Base-by-base conservation (phyloP, 2,329 filamentous ascomycete genomes). In the Elsinoe fawcettii region DNA sequence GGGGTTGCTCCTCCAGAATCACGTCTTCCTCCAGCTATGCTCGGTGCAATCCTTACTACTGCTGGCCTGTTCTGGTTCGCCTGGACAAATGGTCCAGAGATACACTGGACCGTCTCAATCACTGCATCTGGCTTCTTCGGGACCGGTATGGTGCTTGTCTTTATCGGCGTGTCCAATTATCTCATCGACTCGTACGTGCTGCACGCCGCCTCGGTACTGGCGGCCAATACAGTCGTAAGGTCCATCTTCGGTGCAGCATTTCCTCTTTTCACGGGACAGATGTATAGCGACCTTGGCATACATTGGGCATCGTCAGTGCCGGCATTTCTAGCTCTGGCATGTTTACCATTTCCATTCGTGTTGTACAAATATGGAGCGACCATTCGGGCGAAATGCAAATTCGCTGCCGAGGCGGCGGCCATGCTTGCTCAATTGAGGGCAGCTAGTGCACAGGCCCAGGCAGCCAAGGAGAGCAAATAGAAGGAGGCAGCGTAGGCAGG, bases 211-310 rank as follows among this genome's bases (percentile, higher is more conserved):
- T 88, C 84, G 0, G 86, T 85, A 0, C 74, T 91, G 8, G 87
- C 88, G 1, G 86, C 86, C 47, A 89, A 91, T 71, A 87, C 87
- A 0, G 86, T 95, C 66, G 73, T 95, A 34, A 84, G 90, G 63
- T 91, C 87, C 0, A 75, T 90, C 7, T 86, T 85, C 60, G 89
- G 87, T 61, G 87, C 88, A 1, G 83, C 79, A 1, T 93, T 95
- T 75, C 89, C 89, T 0, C 78, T 93, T 1, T 93, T 93, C 68
- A 83, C 86, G 0, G 78, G 75, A 1, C 84, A 88, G 65, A 88
- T 78, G 75, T 78, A 77, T 63, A 59, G 60, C 43, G 58, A 62
- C 1, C 64, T 72, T 1, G 86, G 87, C 46, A 84, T 87, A 57
- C 86, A 90, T 72, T 91, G 87, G 88, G 88, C 86, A 1, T 83